A percentile compares a stretch with the other conserved stretches of the same genome.
Conservation (phyloP, 2,329 filamentous ascomycete species). For the Didymella pomorum region DNA sequence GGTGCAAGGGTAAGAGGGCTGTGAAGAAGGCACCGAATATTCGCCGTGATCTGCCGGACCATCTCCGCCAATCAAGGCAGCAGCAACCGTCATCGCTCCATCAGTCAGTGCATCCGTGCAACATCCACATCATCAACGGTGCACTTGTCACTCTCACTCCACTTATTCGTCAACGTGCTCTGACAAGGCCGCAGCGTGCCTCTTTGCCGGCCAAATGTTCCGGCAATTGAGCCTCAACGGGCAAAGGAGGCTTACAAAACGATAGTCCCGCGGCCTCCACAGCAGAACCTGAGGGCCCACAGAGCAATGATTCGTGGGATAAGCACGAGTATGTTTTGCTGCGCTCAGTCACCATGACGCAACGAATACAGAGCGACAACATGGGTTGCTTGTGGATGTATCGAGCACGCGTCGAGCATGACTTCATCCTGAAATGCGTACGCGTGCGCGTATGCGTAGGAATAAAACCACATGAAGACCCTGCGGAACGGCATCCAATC, state of each 20-base stretch:
- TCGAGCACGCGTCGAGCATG: background rate
- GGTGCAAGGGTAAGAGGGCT: background rate
- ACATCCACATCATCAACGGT: background rate
- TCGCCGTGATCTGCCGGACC: background rate
- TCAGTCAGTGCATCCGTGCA: background rate
- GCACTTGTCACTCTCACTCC: background rate
- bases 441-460: background rate
- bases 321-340: background rate
- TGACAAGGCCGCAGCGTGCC: background rate
- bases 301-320: background rate
- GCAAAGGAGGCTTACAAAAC: background rate
- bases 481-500: background rate
- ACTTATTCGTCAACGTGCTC: background rate
- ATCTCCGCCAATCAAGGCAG: background rate
- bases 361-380: background rate
- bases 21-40: background rate
- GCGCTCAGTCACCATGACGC: background rate
- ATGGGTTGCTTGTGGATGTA: background rate
- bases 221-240: background rate
- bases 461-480: background rate
- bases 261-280: background rate
- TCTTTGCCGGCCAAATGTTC: background rate
- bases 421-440: background rate
- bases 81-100: background rate
- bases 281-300: background rate